Base-by-base conservation (phyloP, 2,329 filamentous ascomycete species). In the Pseudogymnoascus sp. region DNA sequence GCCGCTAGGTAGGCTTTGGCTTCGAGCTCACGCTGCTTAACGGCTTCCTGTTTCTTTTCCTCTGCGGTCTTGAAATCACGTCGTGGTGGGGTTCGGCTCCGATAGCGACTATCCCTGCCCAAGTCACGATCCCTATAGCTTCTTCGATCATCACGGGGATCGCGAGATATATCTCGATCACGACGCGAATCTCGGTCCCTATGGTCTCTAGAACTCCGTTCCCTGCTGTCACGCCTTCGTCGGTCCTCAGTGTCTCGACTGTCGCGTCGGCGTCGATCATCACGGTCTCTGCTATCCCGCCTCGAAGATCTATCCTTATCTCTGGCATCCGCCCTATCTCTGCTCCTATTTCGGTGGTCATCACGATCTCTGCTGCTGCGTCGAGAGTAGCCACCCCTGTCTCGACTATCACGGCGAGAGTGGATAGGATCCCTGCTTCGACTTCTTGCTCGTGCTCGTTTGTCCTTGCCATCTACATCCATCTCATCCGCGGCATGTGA, bases 1-100 rank as follows among this genome's bases (percentile, higher is more conserved):
- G 83, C 84, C 5, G 84, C 84, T 38, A 87, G 75, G 68, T 87
- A 88, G 3, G 83, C 84, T 71, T 86, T 87, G 40, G 85, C 85
- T 72, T 87, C 84, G 66, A 81, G 81, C 71, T 87, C 84, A 60
- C 84, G 80, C 70, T 85, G 84, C 71, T 80, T 83, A 62, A 85
- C 84, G 68, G 86, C 84, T 64, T 82, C 81, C 66, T 82, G 80
- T 71, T 87, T 87, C 79, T 83, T 67, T 18, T 66, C 64, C 62
- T 72, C 72, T 23, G 63, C 43, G 9, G 62, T 62, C 25, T 63
- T 62, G 8, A 42, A 53, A 34, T 43, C 46, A 16, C 62, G 62
- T 23, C 62, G 62, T 60, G 34, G 31, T n/a, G 46, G 46, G 37
- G n/a, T 34, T 16, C 62, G 56, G 46, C 56, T 63, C 2, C 60